These are phyloP conservation scores for Elsinoe perseae DNA, from an alignment of 2,329 filamentous ascomycete species.

Conservation along the genomic window DNA sequence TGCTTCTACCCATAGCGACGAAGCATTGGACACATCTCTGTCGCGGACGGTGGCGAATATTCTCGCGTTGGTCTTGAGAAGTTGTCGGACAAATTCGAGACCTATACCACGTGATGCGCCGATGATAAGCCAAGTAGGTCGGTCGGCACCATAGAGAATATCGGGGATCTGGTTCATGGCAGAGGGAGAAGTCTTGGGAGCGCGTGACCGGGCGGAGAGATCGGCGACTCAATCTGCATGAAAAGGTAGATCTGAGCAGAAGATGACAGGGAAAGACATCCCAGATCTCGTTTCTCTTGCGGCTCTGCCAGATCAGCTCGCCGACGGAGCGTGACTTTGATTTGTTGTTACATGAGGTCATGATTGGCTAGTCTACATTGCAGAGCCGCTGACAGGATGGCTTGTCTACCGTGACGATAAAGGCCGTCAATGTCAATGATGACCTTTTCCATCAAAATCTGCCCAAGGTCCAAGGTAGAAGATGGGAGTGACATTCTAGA, in stretches of 20 bases:
- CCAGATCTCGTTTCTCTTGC: conserved; percentile 5
- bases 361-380: conserved; percentile 2
- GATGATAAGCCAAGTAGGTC: conserved; percentile 40
- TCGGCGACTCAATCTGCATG: conserved; percentile 4
- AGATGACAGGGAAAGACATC: neutral
- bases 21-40: conserved; percentile 33
- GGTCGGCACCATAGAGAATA: conserved; percentile 33
- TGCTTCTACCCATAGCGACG: conserved; percentile 35
- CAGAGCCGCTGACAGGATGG: conserved; percentile 7
- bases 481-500: neutral
- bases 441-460: neutral
- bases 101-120: conserved; percentile 44
- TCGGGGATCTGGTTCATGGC: conserved; percentile 38
- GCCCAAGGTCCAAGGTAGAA: neutral
- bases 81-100: conserved; percentile 46
- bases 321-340: neutral
- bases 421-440: neutral
- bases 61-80: conserved; percentile 39
- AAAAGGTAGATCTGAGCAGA: neutral
- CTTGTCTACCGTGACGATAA: neutral
- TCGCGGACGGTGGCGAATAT: conserved; percentile 47
- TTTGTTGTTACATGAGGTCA: conserved; percentile 10
- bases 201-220: conserved; percentile 11
- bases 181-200: neutral
- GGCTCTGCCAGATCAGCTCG: conserved; percentile 4